A percentile compares a stretch with the other conserved stretches of the same genome.
Evolutionary conservation across 345 rosid genomes (phyloP).

Genomic region (Salix viminalis): DNA sequence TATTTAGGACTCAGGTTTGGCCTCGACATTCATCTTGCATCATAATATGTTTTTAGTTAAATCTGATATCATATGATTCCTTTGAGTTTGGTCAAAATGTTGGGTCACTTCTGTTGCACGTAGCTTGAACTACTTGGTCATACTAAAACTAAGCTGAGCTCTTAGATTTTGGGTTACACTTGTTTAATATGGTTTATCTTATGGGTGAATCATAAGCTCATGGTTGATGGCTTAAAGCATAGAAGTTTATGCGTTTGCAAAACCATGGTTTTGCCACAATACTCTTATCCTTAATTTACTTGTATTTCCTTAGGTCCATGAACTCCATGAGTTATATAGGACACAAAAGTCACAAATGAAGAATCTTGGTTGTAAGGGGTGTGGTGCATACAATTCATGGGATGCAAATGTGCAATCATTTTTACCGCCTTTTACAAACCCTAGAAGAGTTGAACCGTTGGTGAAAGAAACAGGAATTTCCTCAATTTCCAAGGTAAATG

Average conservation of each 20-base stretch:
- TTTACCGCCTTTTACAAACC: constrained; percentile 9
- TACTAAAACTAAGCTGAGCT: constrained; percentile 4
- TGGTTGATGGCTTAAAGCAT: background rate
- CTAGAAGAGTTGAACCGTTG: constrained; percentile 10
- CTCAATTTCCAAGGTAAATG: constrained; percentile 22
- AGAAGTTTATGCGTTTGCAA: background rate
- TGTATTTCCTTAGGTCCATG: constrained; percentile 34
- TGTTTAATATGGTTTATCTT: background rate
- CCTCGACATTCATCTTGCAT: background rate
- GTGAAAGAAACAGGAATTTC: constrained; percentile 17
- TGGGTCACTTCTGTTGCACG: background rate
- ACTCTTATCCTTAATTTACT: constrained; percentile 5
- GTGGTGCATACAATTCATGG: constrained; percentile 18
- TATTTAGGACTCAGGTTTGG: constrained; percentile 42
- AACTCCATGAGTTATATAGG: constrained; percentile 39
- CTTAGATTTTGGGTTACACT: background rate
- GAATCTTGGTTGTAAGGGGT: constrained; percentile 22
- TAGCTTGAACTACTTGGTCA: background rate
- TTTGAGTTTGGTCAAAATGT: background rate
- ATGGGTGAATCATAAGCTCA: background rate
- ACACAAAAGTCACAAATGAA: constrained; percentile 40
- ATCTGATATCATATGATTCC: background rate
- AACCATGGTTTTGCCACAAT: background rate
- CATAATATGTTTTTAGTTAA: background rate
- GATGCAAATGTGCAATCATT: constrained; percentile 16